These are phyloP conservation scores for Colletotrichum eleusines DNA, from an alignment of 2,329 filamentous ascomycete genomes.

Conservation along the genomic window DNA sequence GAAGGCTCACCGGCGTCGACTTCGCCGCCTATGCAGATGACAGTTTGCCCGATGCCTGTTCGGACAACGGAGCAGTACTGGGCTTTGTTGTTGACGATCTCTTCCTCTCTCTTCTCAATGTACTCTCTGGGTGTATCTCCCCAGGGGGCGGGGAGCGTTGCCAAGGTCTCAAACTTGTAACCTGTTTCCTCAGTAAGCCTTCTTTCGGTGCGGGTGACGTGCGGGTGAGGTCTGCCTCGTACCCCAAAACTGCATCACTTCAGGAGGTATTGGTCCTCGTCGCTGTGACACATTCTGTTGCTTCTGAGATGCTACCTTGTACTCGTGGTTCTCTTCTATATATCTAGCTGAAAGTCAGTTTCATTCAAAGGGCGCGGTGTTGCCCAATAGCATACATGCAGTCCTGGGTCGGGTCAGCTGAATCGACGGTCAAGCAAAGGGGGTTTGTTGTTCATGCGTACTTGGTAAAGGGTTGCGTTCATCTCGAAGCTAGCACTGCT, in stretches of 20 bases:
- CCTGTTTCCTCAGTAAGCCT: constrained; percentile 61
- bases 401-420: constrained; percentile 53
- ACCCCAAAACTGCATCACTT: constrained; percentile 96
- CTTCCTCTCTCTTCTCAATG: constrained; percentile 80
- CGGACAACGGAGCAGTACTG: constrained; percentile 97
- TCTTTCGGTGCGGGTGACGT: constrained; percentile 6
- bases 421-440: constrained; percentile 31
- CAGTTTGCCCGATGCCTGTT: constrained; percentile 83
- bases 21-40: constrained; percentile 88
- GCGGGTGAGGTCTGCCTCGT: constrained; percentile 40
- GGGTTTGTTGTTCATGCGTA: constrained; percentile 56
- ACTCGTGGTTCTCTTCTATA: constrained; percentile 89
- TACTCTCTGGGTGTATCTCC: constrained; percentile 77
- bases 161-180: constrained; percentile 95
- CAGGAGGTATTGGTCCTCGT: constrained; percentile 66
- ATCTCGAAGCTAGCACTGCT: constrained; percentile 81
- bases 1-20: constrained; percentile 81
- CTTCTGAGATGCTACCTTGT: constrained; percentile 73
- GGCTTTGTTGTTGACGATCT: constrained; percentile 86
- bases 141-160: constrained; percentile 81
- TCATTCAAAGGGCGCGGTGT: background rate
- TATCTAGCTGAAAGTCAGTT: constrained; percentile 68
- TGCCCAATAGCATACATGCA: constrained; percentile 61
- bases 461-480: constrained; percentile 93
- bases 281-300: constrained; percentile 67